Percentiles rank a stretch among this genome's conserved stretches.
phyloP scores from a whole-genome alignment of 2,329 filamentous ascomycete genomes.

The Penicillium sp. region DNA sequence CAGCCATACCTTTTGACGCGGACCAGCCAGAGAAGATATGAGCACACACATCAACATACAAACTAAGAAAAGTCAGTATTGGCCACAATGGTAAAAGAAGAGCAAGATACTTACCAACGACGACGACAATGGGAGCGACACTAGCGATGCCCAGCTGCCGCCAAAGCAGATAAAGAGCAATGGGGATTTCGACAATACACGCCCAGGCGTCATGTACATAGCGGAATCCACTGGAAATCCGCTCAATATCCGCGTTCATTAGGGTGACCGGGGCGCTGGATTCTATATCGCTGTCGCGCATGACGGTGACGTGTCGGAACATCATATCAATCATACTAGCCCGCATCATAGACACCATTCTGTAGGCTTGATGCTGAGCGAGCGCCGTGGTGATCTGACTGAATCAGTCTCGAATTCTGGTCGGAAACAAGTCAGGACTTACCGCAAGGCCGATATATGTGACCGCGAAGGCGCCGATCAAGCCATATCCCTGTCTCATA shows the following conservation, averaged over 20 bases:
- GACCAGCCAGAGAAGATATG: background rate
- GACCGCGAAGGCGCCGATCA: background rate
- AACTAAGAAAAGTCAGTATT: background rate
- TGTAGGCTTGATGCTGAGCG: background rate
- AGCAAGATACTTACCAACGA: background rate
- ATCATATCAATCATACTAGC: background rate
- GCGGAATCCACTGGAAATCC: background rate
- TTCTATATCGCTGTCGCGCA: background rate
- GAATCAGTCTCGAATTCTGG: background rate
- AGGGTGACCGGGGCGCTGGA: background rate
- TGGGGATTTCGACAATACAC: background rate
- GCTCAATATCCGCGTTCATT: background rate
- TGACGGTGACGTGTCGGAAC: background rate
- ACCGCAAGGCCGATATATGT: background rate
- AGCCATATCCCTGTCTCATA: background rate
- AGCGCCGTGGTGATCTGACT: background rate
- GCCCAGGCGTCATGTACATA: background rate
- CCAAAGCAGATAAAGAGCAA: background rate
- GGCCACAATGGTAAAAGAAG: background rate
- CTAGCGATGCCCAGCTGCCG: background rate
- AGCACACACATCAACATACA: background rate
- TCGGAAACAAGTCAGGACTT: background rate
- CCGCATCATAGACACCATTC: background rate
- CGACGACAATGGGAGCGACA: background rate
- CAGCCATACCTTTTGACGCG: background rate